Evolutionary conservation across 2,329 filamentous ascomycete species (phyloP), one percentile per base, ranked within the genome.

Genomic region (Thermothelomyces thermophilus): DNA sequence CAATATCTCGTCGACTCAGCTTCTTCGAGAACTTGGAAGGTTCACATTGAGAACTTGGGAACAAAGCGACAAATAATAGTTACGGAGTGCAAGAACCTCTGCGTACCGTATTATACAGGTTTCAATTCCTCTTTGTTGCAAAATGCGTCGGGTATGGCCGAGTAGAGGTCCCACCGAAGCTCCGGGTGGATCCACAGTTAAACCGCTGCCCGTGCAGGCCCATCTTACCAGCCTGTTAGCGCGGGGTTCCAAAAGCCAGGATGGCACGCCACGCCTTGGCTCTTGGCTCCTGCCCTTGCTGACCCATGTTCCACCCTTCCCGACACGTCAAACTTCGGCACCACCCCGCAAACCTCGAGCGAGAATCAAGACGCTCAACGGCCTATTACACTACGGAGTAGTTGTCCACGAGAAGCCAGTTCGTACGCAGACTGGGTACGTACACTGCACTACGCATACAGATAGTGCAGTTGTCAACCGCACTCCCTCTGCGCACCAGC

Each of bases 231-330:
- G 43, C 14, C 40, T 46, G 51, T 45, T 47, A 53, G 51, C 51
- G 51, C 51, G 48, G 51, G 51, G 51, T 53, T 33, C 44, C 30
- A 50, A 17, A 41, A 11, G 14, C 41, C 30, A 39, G 51, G 41
- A 34, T 47, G 28, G 30, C 48, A 47, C 35, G 51, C 51, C 44
- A 45, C 51, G 35, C 40, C 35, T 41, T n/a, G 33, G 31, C 42
- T 39, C 41, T 34, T 46, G 41, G 22, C 46, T 37, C 46, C 31
- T 30, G 40, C 39, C 30, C 14, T 46, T 36, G 46, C 51, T 13
- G 40, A 17, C 41, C 47, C 28, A 31, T 20, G 31, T 40, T 44
- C 47, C 24, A 48, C 48, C 52, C 42, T 7, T 40, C 17, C 36
- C 19, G 34, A 30, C 36, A 28, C 41, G 8, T 53, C 43, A 30